Percentiles rank a stretch among this genome's conserved stretches.
Evolutionary conservation across 805 yeast genomes (phyloP).

Genomic region (Monosporozyma unispora): DNA sequence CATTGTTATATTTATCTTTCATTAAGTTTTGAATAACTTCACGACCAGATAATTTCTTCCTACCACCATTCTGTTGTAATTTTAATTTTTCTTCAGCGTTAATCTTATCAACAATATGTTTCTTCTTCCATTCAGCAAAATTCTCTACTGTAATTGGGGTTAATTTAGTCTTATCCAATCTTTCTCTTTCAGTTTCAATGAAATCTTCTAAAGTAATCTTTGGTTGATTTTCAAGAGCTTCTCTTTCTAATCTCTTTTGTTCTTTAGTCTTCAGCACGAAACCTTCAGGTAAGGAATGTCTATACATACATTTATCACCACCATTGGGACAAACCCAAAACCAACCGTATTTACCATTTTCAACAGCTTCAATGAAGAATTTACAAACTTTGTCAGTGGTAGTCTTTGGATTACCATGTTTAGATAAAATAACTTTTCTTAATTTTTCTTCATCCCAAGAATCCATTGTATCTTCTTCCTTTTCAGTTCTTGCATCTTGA

Average conservation of each 20-base stretch:
- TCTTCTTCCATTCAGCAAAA: slow-evolving; percentile 74
- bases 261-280: slow-evolving; percentile 95
- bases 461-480: slow-evolving; percentile 85
- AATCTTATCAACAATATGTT: slow-evolving; percentile 51
- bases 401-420: slow-evolving; percentile 89
- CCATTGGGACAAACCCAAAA: slow-evolving; percentile 97
- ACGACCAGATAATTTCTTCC: slow-evolving; percentile 52
- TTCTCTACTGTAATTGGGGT: slow-evolving; percentile 83
- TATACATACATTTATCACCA: slow-evolving; percentile 86
- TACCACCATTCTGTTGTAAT: slow-evolving; percentile 21
- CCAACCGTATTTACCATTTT: slow-evolving; percentile 97
- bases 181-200: slow-evolving; percentile 84
- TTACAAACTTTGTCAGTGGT: slow-evolving; percentile 95
- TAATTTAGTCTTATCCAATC: slow-evolving; percentile 57
- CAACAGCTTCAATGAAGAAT: slow-evolving; percentile 91
- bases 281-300: slow-evolving; percentile 93
- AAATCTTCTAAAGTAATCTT: slow-evolving; percentile 93
- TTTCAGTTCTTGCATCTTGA: slow-evolving; percentile 67
- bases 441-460: slow-evolving; percentile 95
- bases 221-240: slow-evolving; percentile 76
- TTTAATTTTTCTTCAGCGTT: slow-evolving; percentile 33
- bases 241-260: slow-evolving; percentile 79
- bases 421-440: slow-evolving; percentile 73
- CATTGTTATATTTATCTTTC: slow-evolving; percentile 2
- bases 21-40: slow-evolving; percentile 53